Conservation (phyloP, 345 rosid species). For the Pistacia integerrima region DNA sequence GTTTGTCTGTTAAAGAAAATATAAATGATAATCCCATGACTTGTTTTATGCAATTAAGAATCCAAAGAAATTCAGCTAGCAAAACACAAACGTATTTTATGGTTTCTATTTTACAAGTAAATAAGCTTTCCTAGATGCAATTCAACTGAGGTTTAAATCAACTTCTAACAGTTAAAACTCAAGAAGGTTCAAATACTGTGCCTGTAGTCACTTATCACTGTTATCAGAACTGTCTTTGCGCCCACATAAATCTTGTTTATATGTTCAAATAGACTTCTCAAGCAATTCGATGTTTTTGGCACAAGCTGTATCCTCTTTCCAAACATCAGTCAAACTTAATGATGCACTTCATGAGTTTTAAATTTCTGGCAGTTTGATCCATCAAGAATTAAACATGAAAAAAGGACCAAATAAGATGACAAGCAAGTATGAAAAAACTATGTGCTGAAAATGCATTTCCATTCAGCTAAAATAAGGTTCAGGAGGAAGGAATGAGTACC, state of each 20-base stretch:
- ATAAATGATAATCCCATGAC: not conserved
- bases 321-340: not conserved
- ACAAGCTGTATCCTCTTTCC: not conserved
- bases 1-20: slow-evolving; percentile 53
- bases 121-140: not conserved
- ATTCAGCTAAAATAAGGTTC: slow-evolving; percentile 8
- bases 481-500: slow-evolving; percentile 34
- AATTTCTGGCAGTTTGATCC: slow-evolving; percentile 2
- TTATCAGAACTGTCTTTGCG: not conserved
- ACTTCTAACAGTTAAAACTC: not conserved
- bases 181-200: not conserved
- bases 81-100: not conserved
- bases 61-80: not conserved
- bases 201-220: not conserved
- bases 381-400: slow-evolving; percentile 4
- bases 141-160: not conserved
- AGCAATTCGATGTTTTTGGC: not conserved
- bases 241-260: slow-evolving; percentile 2
- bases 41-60: slow-evolving; percentile 7
- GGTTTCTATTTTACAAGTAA: not conserved
- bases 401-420: slow-evolving; percentile 17
- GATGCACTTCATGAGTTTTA: not conserved
- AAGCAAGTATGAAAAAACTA: slow-evolving; percentile 4
- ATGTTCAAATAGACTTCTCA: not conserved
- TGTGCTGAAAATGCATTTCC: slow-evolving; percentile 17